phyloP scores from a whole-genome alignment of 2,329 filamentous ascomycete species.

The Rhinocladiella similis region DNA sequence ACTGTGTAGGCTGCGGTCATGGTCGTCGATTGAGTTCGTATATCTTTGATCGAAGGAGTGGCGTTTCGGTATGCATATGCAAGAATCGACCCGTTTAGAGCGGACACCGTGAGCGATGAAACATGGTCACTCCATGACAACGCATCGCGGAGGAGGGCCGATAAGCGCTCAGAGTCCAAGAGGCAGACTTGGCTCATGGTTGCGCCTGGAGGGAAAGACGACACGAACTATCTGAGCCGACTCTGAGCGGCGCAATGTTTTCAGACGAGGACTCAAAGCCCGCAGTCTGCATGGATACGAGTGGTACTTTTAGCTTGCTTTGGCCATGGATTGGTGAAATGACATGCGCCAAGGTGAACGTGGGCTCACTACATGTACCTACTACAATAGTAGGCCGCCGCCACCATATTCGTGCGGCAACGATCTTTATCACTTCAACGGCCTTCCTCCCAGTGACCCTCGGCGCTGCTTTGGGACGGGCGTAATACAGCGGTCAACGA shows the following conservation, averaged over 20 bases:
- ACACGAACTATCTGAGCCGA: neutral
- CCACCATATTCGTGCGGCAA: too few species aligned
- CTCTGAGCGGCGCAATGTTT: neutral
- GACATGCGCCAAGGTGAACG: neutral
- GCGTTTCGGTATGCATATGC: constrained; percentile 27
- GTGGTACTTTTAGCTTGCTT: too few species aligned
- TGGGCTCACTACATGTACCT: too few species aligned
- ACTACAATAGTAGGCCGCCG: too few species aligned
- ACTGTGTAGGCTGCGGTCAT: constrained; percentile 30
- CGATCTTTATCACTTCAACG: too few species aligned
- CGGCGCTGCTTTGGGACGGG: too few species aligned
- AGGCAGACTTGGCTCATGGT: constrained; percentile 28
- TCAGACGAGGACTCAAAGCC: neutral
- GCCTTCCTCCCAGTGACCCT: too few species aligned
- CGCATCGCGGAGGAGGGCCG: constrained; percentile 26
- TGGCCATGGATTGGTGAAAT: neutral
- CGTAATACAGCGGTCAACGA: too few species aligned
- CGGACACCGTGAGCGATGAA: constrained; percentile 30
- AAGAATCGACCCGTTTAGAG: constrained; percentile 29
- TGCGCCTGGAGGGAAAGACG: constrained; percentile 50
- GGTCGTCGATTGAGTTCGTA: constrained; percentile 31
- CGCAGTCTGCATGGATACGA: neutral
- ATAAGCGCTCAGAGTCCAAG: constrained; percentile 27
- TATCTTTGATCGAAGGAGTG: constrained; percentile 27
- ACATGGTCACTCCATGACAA: constrained; percentile 28